These are phyloP conservation scores for Ligustrum vulgare DNA, from an alignment of 257 asterid species.

Conservation along the genomic window DNA sequence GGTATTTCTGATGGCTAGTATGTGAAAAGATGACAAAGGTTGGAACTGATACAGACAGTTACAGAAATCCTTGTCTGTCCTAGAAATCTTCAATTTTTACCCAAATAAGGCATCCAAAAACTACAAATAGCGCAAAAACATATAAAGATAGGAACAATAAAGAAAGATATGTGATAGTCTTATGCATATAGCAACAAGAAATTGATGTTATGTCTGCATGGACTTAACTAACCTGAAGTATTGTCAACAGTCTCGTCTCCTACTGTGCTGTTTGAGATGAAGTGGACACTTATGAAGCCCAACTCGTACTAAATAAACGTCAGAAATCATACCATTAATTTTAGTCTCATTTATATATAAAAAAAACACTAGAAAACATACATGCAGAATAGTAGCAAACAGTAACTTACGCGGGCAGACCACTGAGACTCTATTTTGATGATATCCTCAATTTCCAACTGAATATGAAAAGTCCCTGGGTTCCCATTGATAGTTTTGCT, in stretches of 20 bases:
- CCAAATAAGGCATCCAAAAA: background rate
- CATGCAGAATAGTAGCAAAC: constrained; percentile 10
- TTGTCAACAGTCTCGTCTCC: constrained; percentile 26
- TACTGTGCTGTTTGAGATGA: constrained; percentile 38
- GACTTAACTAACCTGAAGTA: constrained; percentile 50
- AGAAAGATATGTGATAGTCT: background rate
- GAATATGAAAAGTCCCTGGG: constrained; percentile 38
- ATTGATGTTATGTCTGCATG: constrained; percentile 14
- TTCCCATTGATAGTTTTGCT: constrained; percentile 34
- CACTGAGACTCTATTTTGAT: constrained; percentile 63
- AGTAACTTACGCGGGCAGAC: constrained; percentile 58
- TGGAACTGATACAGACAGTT: background rate
- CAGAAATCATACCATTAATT: constrained; percentile 23
- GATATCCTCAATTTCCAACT: constrained; percentile 60
- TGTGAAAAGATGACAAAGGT: background rate
- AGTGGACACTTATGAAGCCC: constrained; percentile 46
- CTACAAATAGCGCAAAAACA: background rate
- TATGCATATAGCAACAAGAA: constrained; percentile 21
- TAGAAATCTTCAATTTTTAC: background rate
- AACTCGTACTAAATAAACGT: constrained; percentile 43
- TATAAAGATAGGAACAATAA: constrained; percentile 4
- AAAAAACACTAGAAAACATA: constrained; percentile 16
- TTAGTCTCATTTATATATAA: constrained; percentile 14
- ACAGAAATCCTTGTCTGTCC: background rate
- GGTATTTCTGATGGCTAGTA: background rate